Base-by-base conservation (phyloP, 208 protist genomes). In the Acanthamoeba divionensis region DNA sequence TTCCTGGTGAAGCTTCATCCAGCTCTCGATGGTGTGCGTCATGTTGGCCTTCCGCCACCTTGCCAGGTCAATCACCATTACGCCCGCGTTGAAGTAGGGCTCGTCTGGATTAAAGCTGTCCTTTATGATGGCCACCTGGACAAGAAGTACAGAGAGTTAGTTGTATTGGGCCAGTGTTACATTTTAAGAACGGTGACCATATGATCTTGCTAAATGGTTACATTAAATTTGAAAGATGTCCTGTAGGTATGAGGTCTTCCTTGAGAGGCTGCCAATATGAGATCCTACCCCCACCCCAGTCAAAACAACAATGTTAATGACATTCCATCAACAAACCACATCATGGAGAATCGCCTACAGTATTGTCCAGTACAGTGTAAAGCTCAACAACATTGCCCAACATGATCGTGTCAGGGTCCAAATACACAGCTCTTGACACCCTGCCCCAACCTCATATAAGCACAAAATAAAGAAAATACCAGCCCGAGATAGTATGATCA, bases 351-450 rank as follows among this genome's bases (percentile, higher is more conserved):
- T n/a, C n/a, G n/a, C n/a, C n/a, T n/a, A n/a, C n/a, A n/a, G n/a
- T 47, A 24, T 83, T 47, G 24, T 83, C 73, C 33, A 83, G 73
- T 36, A 83, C 21, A 18, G 73, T 83, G 18, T 54, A 47, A 33
- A 83, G 73, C 15, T 83, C 73, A 0, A 36, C 73, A 8, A 83
- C 50, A 31, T 83, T 83, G 73, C 73, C 73, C 73, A 83, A 38
- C 73, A 83, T 83, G 73, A 83, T 41, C 10, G 50, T 83, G 50
- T 83, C 73, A 18, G 73, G 73, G 50, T 83, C 73, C n/a, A 83
- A 3, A 54, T 83, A 83, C 9, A 83, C 73, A 10, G 73, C 73
- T 21, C 21, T 83, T 8, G 73, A 83, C 10, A 83, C 18, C 26
- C 73, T 83, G 26, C 0, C 1, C 5, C 13, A 69, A n/a, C n/a